Conservation (phyloP, 2,329 filamentous ascomycete genomes). For the Phaeosphaeriaceae sp. region DNA sequence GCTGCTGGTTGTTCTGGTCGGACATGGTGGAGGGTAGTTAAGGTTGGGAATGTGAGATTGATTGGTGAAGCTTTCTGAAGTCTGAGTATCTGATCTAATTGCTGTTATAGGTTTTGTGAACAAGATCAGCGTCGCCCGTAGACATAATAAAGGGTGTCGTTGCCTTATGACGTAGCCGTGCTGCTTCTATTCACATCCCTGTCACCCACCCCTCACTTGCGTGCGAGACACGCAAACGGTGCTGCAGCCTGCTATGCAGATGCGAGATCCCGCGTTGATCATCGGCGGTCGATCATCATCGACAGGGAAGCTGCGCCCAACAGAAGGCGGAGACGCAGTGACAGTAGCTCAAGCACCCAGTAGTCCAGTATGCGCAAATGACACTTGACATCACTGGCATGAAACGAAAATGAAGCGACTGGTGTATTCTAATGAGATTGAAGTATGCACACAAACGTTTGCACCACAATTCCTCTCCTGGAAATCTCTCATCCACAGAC, state of each 20-base stretch:
- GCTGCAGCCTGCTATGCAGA: slow-evolving; percentile 1
- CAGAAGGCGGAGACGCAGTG: neutral
- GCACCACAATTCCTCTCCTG: slow-evolving; percentile 24
- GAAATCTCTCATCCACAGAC: slow-evolving; percentile 24
- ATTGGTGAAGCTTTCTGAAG: neutral
- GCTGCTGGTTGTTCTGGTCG: slow-evolving; percentile 32
- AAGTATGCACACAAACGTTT: slow-evolving; percentile 39
- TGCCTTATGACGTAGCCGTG: slow-evolving; percentile 5
- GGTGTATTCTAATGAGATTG: slow-evolving; percentile 36
- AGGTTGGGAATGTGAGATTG: no score
- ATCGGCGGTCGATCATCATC: slow-evolving; percentile 20
- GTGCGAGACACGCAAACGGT: slow-evolving; percentile 10
- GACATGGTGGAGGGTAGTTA: slow-evolving; percentile 23
- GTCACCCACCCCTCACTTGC: slow-evolving; percentile 2
- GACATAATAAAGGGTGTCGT: neutral
- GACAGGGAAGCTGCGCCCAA: slow-evolving; percentile 7
- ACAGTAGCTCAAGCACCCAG: neutral
- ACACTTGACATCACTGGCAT: neutral
- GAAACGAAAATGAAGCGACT: slow-evolving; percentile 19
- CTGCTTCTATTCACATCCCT: neutral
- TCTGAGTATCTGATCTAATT: neutral
- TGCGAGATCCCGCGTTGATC: slow-evolving; percentile 4
- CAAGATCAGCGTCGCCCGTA: neutral
- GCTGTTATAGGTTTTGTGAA: neutral
- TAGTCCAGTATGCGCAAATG: neutral